Evolutionary conservation across 352 stramenopile species (phyloP).

Genomic region (Phytophthora uliginosa): DNA sequence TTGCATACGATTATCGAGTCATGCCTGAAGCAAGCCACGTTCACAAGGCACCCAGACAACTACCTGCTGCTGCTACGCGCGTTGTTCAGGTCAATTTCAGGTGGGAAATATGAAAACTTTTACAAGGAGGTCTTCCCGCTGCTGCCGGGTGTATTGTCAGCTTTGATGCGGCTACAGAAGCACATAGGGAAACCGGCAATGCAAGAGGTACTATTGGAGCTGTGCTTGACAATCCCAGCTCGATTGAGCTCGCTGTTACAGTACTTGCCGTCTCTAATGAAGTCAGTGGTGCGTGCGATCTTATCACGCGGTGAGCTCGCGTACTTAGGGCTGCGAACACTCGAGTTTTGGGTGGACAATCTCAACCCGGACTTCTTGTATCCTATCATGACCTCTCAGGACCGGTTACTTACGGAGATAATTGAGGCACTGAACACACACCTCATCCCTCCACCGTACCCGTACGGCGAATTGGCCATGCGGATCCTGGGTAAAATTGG

Average conservation of each 20-base stretch:
- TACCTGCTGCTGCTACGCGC: conserved; percentile 95
- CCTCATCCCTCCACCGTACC: conserved; percentile 97
- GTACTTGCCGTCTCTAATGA: conserved; percentile 97
- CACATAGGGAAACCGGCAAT: conserved; percentile 89
- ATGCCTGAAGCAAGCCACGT: conserved; percentile 93
- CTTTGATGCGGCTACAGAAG: conserved; percentile 94
- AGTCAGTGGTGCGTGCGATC: conserved; percentile 96
- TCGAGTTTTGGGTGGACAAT: conserved; percentile 99
- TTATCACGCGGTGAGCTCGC: conserved; percentile 95
- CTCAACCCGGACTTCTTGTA: conserved; percentile 98
- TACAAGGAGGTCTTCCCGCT: conserved; percentile 98
- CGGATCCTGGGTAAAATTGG: conserved; percentile 98
- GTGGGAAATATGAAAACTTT: conserved; percentile 98
- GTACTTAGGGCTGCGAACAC: conserved; percentile 95
- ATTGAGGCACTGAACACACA: conserved; percentile 97
- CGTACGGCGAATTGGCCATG: conserved; percentile 96
- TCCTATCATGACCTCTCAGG: conserved; percentile 93
- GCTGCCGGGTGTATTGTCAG: conserved; percentile 94
- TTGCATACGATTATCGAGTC: conserved; percentile 95
- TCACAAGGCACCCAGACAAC: conserved; percentile 94
- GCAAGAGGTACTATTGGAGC: conserved; percentile 95
- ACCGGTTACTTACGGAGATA: conserved; percentile 93
- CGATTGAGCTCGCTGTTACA: conserved; percentile 97
- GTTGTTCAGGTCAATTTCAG: conserved; percentile 97
- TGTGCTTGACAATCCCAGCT: conserved; percentile 97